Conservation (phyloP, 768 basidiomycete genomes). For the Naganishia vishniacii region DNA sequence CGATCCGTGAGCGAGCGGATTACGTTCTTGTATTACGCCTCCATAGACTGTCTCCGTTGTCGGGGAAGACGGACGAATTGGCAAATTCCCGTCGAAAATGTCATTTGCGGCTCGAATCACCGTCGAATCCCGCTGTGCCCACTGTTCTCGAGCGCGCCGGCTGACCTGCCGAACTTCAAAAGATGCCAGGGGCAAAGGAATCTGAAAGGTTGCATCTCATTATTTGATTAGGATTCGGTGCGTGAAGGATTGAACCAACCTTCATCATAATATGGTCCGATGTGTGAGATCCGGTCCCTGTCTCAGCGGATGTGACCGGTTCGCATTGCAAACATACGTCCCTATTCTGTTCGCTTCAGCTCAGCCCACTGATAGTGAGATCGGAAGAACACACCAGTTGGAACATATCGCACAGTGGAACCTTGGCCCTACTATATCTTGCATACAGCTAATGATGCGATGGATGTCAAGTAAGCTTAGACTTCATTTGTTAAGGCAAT, state of each 20-base stretch:
- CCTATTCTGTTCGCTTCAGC: conserved; percentile 29
- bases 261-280: conserved; percentile 81
- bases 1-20: conserved; percentile 37
- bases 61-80: conserved; percentile 58
- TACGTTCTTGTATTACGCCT: conserved; percentile 24
- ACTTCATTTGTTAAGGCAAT: not conserved
- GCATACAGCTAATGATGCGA: conserved; percentile 61
- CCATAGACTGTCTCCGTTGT: conserved; percentile 66
- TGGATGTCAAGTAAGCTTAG: conserved; percentile 11
- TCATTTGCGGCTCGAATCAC: conserved; percentile 54
- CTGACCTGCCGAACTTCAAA: conserved; percentile 71
- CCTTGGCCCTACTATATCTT: conserved; percentile 83
- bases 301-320: conserved; percentile 27
- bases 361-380: not conserved
- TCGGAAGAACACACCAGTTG: conserved; percentile 46
- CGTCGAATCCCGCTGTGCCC: conserved; percentile 70
- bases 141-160: conserved; percentile 65
- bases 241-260: too few relatives aligned
- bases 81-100: conserved; percentile 20
- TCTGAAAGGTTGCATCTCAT: too few relatives aligned
- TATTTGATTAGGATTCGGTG: too few relatives aligned
- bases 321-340: conserved; percentile 49
- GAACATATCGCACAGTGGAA: conserved; percentile 90
- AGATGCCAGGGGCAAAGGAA: conserved; percentile 73
- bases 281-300: conserved; percentile 35